A percentile compares a stretch with the other conserved stretches of the same genome.
These are phyloP conservation scores for Ceratobasidium papillatum DNA, from an alignment of 1,284 basidiomycete species.

Conservation along the genomic window DNA sequence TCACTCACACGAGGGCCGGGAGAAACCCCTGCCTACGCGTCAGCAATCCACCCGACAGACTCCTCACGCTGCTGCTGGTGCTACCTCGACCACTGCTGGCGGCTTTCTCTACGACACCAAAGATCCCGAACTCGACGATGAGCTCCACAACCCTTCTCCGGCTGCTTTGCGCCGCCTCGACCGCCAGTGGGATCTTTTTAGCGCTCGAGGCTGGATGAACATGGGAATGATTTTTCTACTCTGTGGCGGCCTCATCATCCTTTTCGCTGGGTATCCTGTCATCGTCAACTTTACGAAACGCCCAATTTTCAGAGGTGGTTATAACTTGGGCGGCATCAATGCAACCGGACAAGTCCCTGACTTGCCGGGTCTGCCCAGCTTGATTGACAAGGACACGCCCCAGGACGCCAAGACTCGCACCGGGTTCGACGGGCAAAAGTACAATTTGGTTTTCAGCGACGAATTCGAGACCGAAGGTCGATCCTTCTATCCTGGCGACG, in stretches of 20 bases:
- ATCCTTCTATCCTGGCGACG: slow-evolving; percentile 54
- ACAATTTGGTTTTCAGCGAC: slow-evolving; percentile 78
- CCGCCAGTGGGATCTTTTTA: slow-evolving; percentile 43
- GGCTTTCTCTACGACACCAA: slow-evolving; percentile 45
- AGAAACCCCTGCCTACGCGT: slow-evolving; percentile 11
- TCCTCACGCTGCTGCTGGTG: slow-evolving; percentile 19
- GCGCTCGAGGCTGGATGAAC: slow-evolving; percentile 47
- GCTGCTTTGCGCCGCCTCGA: slow-evolving; percentile 43
- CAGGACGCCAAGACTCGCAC: slow-evolving; percentile 62
- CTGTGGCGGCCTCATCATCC: slow-evolving; percentile 40
- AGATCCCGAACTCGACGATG: slow-evolving; percentile 46
- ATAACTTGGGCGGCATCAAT: slow-evolving; percentile 58
- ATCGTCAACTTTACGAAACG: slow-evolving; percentile 42
- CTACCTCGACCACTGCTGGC: slow-evolving; percentile 39
- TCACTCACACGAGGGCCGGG: slow-evolving; percentile 22
- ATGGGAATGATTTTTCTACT: slow-evolving; percentile 42
- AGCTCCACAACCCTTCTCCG: slow-evolving; percentile 45
- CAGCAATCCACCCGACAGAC: slow-evolving; percentile 6
- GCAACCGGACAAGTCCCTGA: slow-evolving; percentile 64
- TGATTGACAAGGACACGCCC: slow-evolving; percentile 77
- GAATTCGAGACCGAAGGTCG: slow-evolving; percentile 82
- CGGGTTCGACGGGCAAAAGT: slow-evolving; percentile 71
- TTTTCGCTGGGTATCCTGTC: slow-evolving; percentile 46
- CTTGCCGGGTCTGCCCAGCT: slow-evolving; percentile 63
- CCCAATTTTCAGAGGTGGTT: slow-evolving; percentile 12